Evolutionary conservation across 2,329 filamentous ascomycete species (phyloP).

Genomic region (Colletotrichum gloeosporioides): DNA sequence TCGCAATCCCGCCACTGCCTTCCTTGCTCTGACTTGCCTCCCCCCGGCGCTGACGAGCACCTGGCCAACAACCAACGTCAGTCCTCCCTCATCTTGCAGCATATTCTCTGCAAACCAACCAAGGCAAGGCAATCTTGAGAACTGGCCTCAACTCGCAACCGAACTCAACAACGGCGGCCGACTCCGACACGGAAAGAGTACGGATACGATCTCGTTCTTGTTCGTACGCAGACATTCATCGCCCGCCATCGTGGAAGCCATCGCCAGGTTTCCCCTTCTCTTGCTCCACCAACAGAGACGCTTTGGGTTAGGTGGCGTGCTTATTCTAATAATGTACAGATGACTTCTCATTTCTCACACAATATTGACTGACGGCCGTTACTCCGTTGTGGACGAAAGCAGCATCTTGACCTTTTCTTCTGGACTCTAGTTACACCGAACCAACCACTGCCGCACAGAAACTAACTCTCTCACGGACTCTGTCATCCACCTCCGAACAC

Average conservation of each 20-base stretch:
- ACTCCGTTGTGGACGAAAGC: neutral
- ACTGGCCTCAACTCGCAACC: neutral
- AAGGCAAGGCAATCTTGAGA: neutral
- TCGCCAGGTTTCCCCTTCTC: neutral
- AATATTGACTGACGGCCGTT: neutral
- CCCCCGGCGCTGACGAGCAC: neutral
- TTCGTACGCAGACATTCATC: neutral
- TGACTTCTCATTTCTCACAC: neutral
- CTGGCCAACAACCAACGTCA: slow-evolving; percentile 7
- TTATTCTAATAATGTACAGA: neutral
- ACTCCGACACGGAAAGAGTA: neutral
- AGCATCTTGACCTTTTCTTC: neutral
- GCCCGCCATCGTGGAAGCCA: neutral
- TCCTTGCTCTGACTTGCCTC: neutral
- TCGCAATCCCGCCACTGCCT: slow-evolving; percentile 1
- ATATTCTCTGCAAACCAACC: neutral
- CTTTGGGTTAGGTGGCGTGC: neutral
- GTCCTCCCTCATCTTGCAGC: slow-evolving; percentile 16
- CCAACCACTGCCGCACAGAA: neutral
- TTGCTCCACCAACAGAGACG: neutral
- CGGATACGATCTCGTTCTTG: slow-evolving; percentile 11
- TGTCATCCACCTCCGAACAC: neutral
- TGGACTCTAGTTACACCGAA: slow-evolving; percentile 4
- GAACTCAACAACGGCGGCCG: neutral
- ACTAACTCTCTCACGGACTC: neutral